Evolutionary conservation across 2,329 filamentous ascomycete species (phyloP), one percentile per base, ranked within the genome.

Genomic region (Epicoccum nigrum): DNA sequence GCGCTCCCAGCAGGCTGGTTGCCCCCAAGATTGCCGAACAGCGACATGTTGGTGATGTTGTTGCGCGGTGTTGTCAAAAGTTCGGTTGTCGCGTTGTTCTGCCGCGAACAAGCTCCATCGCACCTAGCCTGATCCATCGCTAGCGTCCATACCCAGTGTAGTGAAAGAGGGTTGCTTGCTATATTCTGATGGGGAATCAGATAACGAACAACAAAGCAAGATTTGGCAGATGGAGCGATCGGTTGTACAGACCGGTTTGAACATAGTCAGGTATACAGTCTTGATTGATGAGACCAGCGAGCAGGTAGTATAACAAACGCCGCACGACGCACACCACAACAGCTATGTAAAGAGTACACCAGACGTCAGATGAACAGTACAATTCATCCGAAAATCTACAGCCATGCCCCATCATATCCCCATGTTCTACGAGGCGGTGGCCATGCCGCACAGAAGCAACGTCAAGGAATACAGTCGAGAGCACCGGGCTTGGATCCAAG

Each of bases 11-110:
- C 59, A 42, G 69, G 68, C 59, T 65, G 67, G 12, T 52, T 45
- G 56, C 57, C 63, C 39, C 66, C 64, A 45, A 67, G 54, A 53
- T 63, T 63, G 33, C 64, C 63, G 59, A 74, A 72, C 17, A 72
- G 63, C 48, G 63, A 68, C 68, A 71, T 71, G 60, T 52, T 63
- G 62, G 54, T 56, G 47, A 32, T 52, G 23, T 48, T 59, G 55
- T 55, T 54, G 51, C 51, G 58, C 52, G 43, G 44, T 66, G 66
- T 64, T 64, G 51, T 48, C 51, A 49, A 54, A 54, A 54, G 51
- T 54, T 54, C 40, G 50, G 41, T 59, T 54, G 53, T 63, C 67
- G 63, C 68, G 64, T 62, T 58, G 50, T 55, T 57, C 45, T 50
- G 54, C 30, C 44, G 39, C 34, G 33, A 44, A 40, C 45, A 44